Conservation (phyloP, 2,329 filamentous ascomycete species). For the Aspergillus chevalieri region DNA sequence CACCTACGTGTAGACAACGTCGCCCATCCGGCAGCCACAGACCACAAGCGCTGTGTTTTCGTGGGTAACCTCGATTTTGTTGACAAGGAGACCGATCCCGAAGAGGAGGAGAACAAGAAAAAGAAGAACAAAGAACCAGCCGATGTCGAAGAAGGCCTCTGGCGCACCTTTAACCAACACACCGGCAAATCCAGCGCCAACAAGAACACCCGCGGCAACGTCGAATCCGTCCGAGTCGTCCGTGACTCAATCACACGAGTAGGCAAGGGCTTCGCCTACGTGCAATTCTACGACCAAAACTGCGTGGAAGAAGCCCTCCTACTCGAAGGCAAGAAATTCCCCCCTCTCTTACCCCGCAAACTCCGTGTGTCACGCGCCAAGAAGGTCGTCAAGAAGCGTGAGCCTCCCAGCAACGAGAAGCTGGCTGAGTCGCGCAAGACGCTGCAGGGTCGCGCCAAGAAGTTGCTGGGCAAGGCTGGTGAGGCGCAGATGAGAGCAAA, state of each 20-base stretch:
- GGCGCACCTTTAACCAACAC: conserved; percentile 37
- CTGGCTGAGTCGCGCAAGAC: conserved; percentile 26
- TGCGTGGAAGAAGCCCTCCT: conserved; percentile 85
- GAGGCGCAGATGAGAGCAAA: conserved; percentile 30
- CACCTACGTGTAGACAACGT: conserved; percentile 89
- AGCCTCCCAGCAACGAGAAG: conserved; percentile 11
- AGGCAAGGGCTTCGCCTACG: conserved; percentile 95
- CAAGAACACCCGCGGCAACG: conserved; percentile 58
- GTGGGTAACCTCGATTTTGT: conserved; percentile 95
- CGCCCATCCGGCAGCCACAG: conserved; percentile 74
- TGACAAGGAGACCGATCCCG: conserved; percentile 73
- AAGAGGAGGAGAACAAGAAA: conserved; percentile 55
- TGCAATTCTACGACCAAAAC: conserved; percentile 88
- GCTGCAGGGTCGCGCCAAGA: conserved; percentile 34
- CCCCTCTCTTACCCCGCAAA: conserved; percentile 83
- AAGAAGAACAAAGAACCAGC: conserved; percentile 71
- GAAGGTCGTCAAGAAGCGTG: conserved; percentile 49
- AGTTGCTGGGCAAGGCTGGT: conserved; percentile 34
- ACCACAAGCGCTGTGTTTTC: conserved; percentile 87
- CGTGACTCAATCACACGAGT: conserved; percentile 85
- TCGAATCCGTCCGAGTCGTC: conserved; percentile 90
- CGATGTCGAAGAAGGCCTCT: conserved; percentile 79
- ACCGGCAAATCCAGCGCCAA: conserved; percentile 22
- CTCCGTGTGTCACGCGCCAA: conserved; percentile 84
- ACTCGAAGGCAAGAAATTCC: conserved; percentile 84